Evolutionary conservation across 257 asterid species (phyloP).

Genomic region (Solanum lycopersicoides): DNA sequence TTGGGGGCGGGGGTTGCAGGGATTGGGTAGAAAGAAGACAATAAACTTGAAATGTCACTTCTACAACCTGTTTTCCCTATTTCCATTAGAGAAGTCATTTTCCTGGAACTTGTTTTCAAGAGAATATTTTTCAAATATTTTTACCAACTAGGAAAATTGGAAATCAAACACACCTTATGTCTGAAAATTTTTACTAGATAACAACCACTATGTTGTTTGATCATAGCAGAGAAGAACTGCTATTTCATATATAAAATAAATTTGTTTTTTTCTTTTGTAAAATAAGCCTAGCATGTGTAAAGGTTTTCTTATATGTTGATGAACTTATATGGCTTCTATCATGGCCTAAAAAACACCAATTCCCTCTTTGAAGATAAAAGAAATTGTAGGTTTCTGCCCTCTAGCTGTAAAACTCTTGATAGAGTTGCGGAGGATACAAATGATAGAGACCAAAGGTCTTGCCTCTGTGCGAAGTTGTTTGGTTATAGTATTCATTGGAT

Average conservation of each 20-base stretch:
- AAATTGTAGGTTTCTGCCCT: not conserved
- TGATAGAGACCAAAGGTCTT: not conserved
- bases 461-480: not conserved
- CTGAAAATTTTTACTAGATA: not conserved
- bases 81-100: not conserved
- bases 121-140: not conserved
- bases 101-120: not conserved
- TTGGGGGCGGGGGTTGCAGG: not conserved
- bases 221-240: not conserved
- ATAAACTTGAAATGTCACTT: not conserved
- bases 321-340: not conserved
- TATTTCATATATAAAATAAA: not conserved
- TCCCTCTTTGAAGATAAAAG: not conserved
- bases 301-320: not conserved
- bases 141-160: not conserved
- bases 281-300: not conserved
- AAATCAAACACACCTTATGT: not conserved
- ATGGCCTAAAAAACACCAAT: not conserved
- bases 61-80: not conserved
- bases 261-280: not conserved
- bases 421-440: not conserved
- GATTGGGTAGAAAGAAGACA: not conserved
- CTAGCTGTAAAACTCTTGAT: not conserved
- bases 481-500: not conserved
- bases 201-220: not conserved